Conservation (phyloP, 2,329 filamentous ascomycete species). For the Cladosporium sp. region DNA sequence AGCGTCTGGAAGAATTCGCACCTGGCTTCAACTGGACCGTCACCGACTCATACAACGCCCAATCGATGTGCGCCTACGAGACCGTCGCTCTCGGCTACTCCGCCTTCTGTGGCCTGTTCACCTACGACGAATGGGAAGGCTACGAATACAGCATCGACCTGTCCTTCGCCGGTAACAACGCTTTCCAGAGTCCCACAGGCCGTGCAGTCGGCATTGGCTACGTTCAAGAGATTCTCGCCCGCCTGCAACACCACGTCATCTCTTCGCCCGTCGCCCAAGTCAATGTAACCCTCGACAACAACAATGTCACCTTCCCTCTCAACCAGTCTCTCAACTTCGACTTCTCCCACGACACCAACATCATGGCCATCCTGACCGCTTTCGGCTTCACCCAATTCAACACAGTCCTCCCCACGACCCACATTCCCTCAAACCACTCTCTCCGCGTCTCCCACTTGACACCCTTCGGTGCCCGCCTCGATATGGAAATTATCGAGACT, state of each 20-base stretch:
- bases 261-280: slow-evolving; percentile 39
- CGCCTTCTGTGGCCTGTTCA: slow-evolving; percentile 70
- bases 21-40: slow-evolving; percentile 56
- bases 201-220: slow-evolving; percentile 70
- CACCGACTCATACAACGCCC: slow-evolving; percentile 61
- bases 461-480: slow-evolving; percentile 68
- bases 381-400: slow-evolving; percentile 69
- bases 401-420: slow-evolving; percentile 52
- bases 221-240: slow-evolving; percentile 68
- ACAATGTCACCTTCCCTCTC: slow-evolving; percentile 64
- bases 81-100: slow-evolving; percentile 73
- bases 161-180: slow-evolving; percentile 55
- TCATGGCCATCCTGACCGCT: slow-evolving; percentile 62
- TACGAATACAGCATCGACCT: slow-evolving; percentile 71
- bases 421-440: slow-evolving; percentile 53
- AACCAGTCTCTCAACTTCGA: slow-evolving; percentile 73
- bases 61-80: slow-evolving; percentile 73
- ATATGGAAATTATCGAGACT: slow-evolving; percentile 69
- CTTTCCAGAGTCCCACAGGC: slow-evolving; percentile 61
- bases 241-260: slow-evolving; percentile 59
- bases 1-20: slow-evolving; percentile 50
- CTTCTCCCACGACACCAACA: slow-evolving; percentile 67
- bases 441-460: slow-evolving; percentile 65
- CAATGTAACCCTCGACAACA: slow-evolving; percentile 68
- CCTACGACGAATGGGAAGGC: slow-evolving; percentile 67